phyloP scores from a whole-genome alignment of 2,329 filamentous ascomycete genomes.

The Xylariales sp. region DNA sequence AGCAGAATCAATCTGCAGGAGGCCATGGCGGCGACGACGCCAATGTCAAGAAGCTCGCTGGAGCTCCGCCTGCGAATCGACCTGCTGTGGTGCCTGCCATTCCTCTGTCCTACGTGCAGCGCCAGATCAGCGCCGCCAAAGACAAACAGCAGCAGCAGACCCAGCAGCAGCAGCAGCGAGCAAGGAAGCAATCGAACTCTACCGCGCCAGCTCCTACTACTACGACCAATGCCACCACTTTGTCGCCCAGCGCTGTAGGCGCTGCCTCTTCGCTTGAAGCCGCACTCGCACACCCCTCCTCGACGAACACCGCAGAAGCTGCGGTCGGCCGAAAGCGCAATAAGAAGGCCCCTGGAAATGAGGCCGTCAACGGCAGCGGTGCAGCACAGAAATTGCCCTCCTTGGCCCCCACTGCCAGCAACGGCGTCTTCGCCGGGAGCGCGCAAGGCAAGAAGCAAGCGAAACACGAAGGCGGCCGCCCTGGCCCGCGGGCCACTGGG shows the following conservation, averaged over 20 bases:
- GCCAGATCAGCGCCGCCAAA: slow-evolving; percentile 17
- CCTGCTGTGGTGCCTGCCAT: slow-evolving; percentile 24
- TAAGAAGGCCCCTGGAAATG: too few relatives aligned
- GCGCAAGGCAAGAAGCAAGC: too few relatives aligned
- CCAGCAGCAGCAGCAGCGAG: not conserved
- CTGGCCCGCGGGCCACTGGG: too few relatives aligned
- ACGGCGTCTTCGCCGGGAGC: too few relatives aligned
- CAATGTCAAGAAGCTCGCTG: slow-evolving; percentile 14
- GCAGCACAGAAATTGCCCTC: too few relatives aligned
- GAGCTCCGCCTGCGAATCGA: slow-evolving; percentile 12
- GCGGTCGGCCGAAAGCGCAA: too few relatives aligned
- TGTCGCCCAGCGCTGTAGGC: slow-evolving; percentile 15
- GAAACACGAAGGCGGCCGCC: too few relatives aligned
- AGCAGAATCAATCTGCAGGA: slow-evolving; percentile 12
- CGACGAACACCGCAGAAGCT: slow-evolving; percentile 5
- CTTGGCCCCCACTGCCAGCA: too few relatives aligned
- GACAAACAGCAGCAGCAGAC: slow-evolving; percentile 3
- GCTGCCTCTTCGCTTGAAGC: slow-evolving; percentile 26
- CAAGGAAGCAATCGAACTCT: slow-evolving; percentile 1
- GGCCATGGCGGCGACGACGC: slow-evolving; percentile 14
- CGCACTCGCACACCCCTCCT: slow-evolving; percentile 20
- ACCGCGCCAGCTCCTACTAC: slow-evolving; percentile 6
- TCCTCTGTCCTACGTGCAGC: slow-evolving; percentile 23
- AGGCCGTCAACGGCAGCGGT: too few relatives aligned
- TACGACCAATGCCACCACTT: slow-evolving; percentile 8